phyloP scores from a whole-genome alignment of 2,329 filamentous ascomycete species.

The Clarireedia homoeocarpa region DNA sequence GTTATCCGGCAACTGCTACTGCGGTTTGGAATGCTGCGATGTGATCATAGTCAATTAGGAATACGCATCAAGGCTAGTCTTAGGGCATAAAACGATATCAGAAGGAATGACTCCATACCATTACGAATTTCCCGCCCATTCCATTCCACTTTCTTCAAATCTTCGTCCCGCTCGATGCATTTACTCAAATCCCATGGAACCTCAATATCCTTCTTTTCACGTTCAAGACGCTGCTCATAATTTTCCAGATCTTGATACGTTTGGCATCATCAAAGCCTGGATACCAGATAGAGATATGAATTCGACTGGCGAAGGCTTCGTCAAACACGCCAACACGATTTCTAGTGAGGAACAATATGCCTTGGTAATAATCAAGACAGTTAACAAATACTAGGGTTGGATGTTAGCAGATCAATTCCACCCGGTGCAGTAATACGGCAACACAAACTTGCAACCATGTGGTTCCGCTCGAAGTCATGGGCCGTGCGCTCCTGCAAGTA shows the following conservation, averaged over 20 bases:
- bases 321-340: constrained; percentile 61
- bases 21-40: neutral
- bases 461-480: constrained; percentile 76
- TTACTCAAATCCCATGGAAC: constrained; percentile 7
- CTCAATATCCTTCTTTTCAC: constrained; percentile 10
- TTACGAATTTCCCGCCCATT: constrained; percentile 24
- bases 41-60: no score
- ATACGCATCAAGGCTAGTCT: no score
- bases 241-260: constrained; percentile 25
- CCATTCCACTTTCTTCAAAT: constrained; percentile 16
- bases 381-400: neutral
- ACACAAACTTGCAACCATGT: constrained; percentile 78
- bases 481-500: constrained; percentile 77
- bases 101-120: neutral
- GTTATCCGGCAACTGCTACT: neutral
- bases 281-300: constrained; percentile 78
- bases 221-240: constrained; percentile 13
- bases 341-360: neutral
- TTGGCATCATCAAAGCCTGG: constrained; percentile 47
- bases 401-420: neutral
- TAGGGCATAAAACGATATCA: no score
- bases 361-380: neutral
- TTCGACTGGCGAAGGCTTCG: constrained; percentile 80
- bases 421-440: neutral
- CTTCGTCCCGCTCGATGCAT: constrained; percentile 14